These are phyloP conservation scores for Malus hybrid DNA, from an alignment of 331 rosid genomes.

Conservation along the genomic window DNA sequence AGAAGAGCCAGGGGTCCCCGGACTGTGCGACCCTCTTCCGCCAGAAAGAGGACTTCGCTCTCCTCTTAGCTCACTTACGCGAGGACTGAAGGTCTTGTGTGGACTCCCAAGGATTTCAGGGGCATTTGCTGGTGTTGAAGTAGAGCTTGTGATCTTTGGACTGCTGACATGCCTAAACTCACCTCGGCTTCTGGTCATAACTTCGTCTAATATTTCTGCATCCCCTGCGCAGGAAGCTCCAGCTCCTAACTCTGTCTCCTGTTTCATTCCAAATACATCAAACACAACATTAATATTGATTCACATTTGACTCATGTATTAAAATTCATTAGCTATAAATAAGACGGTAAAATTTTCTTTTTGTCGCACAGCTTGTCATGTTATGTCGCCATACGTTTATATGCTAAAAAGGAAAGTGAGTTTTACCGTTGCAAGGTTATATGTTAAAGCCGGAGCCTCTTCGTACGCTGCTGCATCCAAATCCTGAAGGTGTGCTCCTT, in stretches of 20 bases:
- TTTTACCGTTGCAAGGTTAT: constrained; percentile 64
- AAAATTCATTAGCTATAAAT: not conserved
- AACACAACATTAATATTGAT: not conserved
- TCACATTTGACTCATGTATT: not conserved
- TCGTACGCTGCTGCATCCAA: constrained; percentile 92
- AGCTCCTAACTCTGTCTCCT: constrained; percentile 75
- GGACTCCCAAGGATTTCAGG: constrained; percentile 50
- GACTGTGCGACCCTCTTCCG: constrained; percentile 53
- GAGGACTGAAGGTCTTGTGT: constrained; percentile 40
- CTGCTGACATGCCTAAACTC: constrained; percentile 81
- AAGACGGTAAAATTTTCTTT: not conserved
- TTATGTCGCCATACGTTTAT: not conserved
- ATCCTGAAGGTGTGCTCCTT: constrained; percentile 95
- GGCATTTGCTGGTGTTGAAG: constrained; percentile 56
- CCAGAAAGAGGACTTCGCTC: constrained; percentile 67
- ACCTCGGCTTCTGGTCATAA: constrained; percentile 86
- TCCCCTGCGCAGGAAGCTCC: constrained; percentile 55
- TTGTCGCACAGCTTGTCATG: not conserved
- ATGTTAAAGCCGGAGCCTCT: constrained; percentile 80
- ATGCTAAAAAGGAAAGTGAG: not conserved
- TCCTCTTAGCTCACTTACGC: constrained; percentile 38
- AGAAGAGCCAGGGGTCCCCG: constrained; percentile 30
- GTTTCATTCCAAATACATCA: not conserved
- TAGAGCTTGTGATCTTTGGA: constrained; percentile 74
- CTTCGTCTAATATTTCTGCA: constrained; percentile 77